Conservation (phyloP, 495 filamentous ascomycete genomes). For the Xanthoparmelia taractica region DNA sequence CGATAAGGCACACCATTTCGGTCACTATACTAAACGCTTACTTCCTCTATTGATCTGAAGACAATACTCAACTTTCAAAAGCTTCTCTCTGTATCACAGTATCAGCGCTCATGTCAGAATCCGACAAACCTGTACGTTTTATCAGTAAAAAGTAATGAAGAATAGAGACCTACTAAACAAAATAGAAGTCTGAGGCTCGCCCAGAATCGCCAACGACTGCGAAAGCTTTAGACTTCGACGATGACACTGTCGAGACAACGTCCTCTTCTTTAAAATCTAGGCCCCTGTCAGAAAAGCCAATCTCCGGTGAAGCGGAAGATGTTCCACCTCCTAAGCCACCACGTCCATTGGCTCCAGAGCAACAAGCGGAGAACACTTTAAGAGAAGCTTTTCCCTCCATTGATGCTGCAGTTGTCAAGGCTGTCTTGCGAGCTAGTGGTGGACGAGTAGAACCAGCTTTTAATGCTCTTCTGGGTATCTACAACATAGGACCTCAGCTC, state of each 20-base stretch:
- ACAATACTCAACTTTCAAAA: no score
- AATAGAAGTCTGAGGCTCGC: slow-evolving; percentile 20
- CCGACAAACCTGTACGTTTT: slow-evolving; percentile 24
- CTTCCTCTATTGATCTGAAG: not conserved
- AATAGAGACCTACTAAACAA: slow-evolving; percentile 9
- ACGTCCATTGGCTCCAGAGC: slow-evolving; percentile 68
- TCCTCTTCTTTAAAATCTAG: slow-evolving; percentile 37
- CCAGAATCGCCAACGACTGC: slow-evolving; percentile 83
- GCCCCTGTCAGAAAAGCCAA: slow-evolving; percentile 30
- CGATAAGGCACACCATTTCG: not conserved
- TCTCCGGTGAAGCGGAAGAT: slow-evolving; percentile 39
- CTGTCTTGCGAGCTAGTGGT: slow-evolving; percentile 76
- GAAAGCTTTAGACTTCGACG: slow-evolving; percentile 75
- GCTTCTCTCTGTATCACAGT: not conserved
- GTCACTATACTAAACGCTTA: not conserved
- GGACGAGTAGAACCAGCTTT: slow-evolving; percentile 90
- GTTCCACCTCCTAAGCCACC: slow-evolving; percentile 77
- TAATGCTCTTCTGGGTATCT: slow-evolving; percentile 79
- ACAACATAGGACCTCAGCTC: slow-evolving; percentile 1
- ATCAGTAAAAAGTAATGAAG: not conserved
- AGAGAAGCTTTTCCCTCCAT: slow-evolving; percentile 89
- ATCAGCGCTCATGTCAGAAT: slow-evolving; percentile 21
- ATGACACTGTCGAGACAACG: slow-evolving; percentile 65
- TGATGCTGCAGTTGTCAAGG: slow-evolving; percentile 74
- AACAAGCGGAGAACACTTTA: slow-evolving; percentile 80